Evolutionary conservation across 1,284 basidiomycete species (phyloP).

Genomic region (Stereum hirsutum): DNA sequence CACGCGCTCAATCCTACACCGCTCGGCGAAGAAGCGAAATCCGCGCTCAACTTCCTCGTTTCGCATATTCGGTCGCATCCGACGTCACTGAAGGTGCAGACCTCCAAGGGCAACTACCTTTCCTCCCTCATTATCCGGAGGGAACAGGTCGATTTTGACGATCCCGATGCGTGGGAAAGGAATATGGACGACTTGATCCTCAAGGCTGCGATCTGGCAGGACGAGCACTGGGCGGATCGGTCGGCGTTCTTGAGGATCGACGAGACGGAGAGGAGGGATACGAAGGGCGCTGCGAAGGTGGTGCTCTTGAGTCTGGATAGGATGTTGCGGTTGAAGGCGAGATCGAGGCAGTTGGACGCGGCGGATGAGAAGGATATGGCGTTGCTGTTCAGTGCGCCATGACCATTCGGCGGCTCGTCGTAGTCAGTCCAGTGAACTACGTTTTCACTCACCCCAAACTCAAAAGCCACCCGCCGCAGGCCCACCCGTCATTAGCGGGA

Average conservation of each 20-base stretch:
- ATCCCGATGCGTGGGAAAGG: constrained; percentile 44
- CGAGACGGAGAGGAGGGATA: constrained; percentile 21
- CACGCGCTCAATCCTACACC: constrained; percentile 58
- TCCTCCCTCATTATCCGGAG: constrained; percentile 75
- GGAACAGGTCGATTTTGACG: constrained; percentile 76
- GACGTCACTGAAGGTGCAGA: constrained; percentile 86
- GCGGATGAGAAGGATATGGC: constrained; percentile 72
- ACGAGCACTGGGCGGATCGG: constrained; percentile 86
- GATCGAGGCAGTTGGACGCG: constrained; percentile 69
- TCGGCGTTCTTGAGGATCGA: constrained; percentile 53
- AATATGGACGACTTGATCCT: constrained; percentile 96
- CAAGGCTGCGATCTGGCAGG: constrained; percentile 86
- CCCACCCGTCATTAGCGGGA: too few species aligned
- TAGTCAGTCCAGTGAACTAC: too few species aligned
- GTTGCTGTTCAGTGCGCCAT: constrained; percentile 47
- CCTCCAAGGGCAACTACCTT: constrained; percentile 91
- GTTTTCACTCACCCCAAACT: too few species aligned
- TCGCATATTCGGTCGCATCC: constrained; percentile 70
- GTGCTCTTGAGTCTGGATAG: constrained; percentile 88
- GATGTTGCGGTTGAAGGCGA: constrained; percentile 82
- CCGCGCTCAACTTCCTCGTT: constrained; percentile 70
- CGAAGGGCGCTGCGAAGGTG: constrained; percentile 62
- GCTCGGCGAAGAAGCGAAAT: constrained; percentile 64
- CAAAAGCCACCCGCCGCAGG: too few species aligned
- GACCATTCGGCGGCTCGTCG: too few species aligned